Evolutionary conservation across 176 grass and related monocot species (phyloP).

Genomic region (Lolium rigidum): DNA sequence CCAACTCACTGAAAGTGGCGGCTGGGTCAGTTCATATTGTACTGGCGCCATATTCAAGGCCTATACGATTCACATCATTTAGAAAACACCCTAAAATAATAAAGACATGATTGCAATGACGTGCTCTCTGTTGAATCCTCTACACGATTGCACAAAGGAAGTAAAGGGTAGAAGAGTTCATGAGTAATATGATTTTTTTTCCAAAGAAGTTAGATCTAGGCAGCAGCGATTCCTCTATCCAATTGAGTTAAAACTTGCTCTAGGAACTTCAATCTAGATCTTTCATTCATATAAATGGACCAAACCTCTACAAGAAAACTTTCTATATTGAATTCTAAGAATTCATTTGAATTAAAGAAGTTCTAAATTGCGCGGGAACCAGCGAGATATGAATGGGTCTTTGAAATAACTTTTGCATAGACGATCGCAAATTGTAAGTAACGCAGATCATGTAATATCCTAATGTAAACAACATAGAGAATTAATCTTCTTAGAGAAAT

Average conservation of each 20-base stretch:
- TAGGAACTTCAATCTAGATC: too few relatives aligned
- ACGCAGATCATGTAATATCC: not conserved
- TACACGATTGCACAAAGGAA: not conserved
- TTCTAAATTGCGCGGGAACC: not conserved
- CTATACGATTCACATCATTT: not conserved
- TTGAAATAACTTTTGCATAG: not conserved
- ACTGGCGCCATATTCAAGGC: not conserved
- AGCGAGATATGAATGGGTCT: not conserved
- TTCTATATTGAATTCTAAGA: not conserved
- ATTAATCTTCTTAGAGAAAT: not conserved
- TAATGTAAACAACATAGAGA: not conserved
- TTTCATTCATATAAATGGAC: not conserved
- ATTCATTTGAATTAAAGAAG: not conserved
- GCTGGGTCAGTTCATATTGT: not conserved
- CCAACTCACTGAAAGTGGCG: not conserved
- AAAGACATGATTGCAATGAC: not conserved
- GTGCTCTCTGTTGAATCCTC: not conserved
- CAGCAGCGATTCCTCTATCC: not conserved
- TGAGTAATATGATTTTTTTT: not conserved
- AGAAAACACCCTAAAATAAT: not conserved
- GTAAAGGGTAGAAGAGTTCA: not conserved
- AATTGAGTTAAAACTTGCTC: not conserved
- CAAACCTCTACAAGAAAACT: not conserved
- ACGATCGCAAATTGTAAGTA: not conserved
- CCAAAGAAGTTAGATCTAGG: not conserved